These are phyloP conservation scores for Fusarium graminum DNA, from an alignment of 2,329 filamentous ascomycete genomes.

Conservation along the genomic window DNA sequence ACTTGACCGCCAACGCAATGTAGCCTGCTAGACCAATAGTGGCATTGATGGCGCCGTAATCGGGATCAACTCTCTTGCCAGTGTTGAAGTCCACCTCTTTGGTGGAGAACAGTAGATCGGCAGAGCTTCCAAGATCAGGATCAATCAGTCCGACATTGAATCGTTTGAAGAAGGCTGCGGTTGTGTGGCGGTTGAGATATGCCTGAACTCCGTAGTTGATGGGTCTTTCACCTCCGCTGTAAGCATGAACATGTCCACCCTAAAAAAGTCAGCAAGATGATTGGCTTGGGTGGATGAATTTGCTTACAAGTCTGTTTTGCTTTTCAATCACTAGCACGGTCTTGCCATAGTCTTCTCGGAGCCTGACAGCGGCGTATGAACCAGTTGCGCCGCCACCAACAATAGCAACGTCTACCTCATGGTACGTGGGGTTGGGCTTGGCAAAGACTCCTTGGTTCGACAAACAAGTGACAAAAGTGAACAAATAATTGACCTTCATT, in stretches of 20 bases:
- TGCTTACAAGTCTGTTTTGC: slow-evolving; percentile 17
- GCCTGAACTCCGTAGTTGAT: slow-evolving; percentile 39
- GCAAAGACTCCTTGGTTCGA: background rate
- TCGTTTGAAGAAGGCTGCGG: slow-evolving; percentile 28
- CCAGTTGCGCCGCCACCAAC: slow-evolving; percentile 39
- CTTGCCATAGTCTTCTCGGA: slow-evolving; percentile 36
- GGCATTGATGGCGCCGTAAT: slow-evolving; percentile 21
- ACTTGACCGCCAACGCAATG: slow-evolving; percentile 14
- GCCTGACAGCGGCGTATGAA: slow-evolving; percentile 38
- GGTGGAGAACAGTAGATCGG: slow-evolving; percentile 1
- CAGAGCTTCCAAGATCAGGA: background rate
- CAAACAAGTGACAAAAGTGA: slow-evolving; percentile 5
- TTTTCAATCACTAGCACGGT: slow-evolving; percentile 41
- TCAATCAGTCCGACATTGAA: slow-evolving; percentile 31
- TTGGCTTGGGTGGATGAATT: fast-evolving
- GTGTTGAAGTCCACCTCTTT: slow-evolving; percentile 29
- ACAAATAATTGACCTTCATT: slow-evolving; percentile 4
- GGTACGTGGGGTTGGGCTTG: background rate
- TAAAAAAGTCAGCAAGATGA: background rate
- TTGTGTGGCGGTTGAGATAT: slow-evolving; percentile 25
- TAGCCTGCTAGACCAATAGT: slow-evolving; percentile 8
- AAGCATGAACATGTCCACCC: slow-evolving; percentile 39
- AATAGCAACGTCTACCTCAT: slow-evolving; percentile 36
- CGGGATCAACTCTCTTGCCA: slow-evolving; percentile 14
- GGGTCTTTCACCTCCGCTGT: background rate